A percentile compares a stretch with the other conserved stretches of the same genome.
Conservation (phyloP, 169 alveolate genomes). For the Plasmodium malariae region DNA sequence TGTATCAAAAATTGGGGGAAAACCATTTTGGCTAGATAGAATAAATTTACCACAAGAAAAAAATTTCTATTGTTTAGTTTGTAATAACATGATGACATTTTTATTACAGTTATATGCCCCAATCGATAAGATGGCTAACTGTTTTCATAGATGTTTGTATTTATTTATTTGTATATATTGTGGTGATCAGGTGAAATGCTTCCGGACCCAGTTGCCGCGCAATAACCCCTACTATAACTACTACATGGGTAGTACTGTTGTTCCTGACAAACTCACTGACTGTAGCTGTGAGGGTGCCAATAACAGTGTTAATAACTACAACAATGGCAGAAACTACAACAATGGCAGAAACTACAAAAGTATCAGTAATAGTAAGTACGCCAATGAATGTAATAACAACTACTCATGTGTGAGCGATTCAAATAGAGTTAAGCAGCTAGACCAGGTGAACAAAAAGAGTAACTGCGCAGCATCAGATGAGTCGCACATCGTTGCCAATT, state of each 20-base stretch:
- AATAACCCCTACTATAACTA: constrained; percentile 78
- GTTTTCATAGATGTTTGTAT: constrained; percentile 84
- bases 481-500: too few species aligned
- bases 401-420: too few species aligned
- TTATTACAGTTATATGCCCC: constrained; percentile 86
- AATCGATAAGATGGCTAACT: constrained; percentile 75
- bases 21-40: constrained; percentile 87
- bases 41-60: constrained; percentile 78
- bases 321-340: not conserved
- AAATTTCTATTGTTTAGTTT: constrained; percentile 75
- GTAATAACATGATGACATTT: constrained; percentile 81
- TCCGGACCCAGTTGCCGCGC: constrained; percentile 86
- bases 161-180: constrained; percentile 84
- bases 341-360: not conserved
- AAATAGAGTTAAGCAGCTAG: too few species aligned
- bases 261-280: too few species aligned
- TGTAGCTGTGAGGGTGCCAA: not conserved
- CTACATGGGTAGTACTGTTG: too few species aligned
- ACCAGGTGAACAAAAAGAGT: too few species aligned
- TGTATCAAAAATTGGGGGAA: constrained; percentile 86
- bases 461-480: too few species aligned
- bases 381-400: too few species aligned
- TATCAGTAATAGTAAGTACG: not conserved
- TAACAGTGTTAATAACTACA: not conserved
- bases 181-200: constrained; percentile 81